Percentiles rank a stretch among this genome's conserved stretches.
phyloP scores from a whole-genome alignment of 2,329 filamentous ascomycete species.

The Colletotrichum sansevieriae region DNA sequence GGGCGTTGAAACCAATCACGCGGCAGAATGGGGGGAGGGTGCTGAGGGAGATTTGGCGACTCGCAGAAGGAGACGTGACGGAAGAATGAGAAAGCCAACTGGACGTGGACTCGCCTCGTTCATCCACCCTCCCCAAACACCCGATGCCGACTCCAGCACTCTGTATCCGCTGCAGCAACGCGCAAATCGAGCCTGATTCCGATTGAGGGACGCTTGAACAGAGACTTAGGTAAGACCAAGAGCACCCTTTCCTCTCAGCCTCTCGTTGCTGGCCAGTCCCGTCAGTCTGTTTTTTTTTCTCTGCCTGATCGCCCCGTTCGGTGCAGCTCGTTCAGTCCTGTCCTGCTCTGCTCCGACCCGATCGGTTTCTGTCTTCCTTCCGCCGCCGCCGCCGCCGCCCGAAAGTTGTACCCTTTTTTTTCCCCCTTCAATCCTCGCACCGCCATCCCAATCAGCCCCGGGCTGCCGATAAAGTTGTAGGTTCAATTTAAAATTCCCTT shows the following conservation, averaged over 20 bases:
- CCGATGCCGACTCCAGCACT: constrained; percentile 13
- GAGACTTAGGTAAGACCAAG: constrained; percentile 38
- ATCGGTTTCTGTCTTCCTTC: constrained; percentile 49
- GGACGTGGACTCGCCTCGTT: constrained; percentile 4
- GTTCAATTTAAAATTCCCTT: constrained; percentile 44
- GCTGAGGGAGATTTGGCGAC: constrained; percentile 21
- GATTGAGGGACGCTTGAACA: background rate
- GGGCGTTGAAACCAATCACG: constrained; percentile 38
- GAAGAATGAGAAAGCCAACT: background rate
- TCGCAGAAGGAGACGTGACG: background rate
- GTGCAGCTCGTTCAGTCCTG: constrained; percentile 9
- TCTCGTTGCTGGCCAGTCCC: constrained; percentile 20
- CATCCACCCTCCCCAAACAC: constrained; percentile 12
- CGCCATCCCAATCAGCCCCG: constrained; percentile 47
- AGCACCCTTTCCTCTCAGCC: constrained; percentile 12
- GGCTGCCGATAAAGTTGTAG: constrained; percentile 47
- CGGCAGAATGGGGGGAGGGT: constrained; percentile 4
- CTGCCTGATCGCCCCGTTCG: background rate
- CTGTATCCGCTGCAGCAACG: constrained; percentile 26
- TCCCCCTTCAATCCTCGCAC: constrained; percentile 44
- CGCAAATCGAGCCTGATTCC: constrained; percentile 24
- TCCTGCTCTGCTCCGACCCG: constrained; percentile 45
- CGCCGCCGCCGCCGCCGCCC: constrained; percentile 15
- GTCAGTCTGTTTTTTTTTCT: background rate
- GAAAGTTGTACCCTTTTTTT: constrained; percentile 43